phyloP scores from a whole-genome alignment of 352 stramenopile species.

The Blastocystis sp. region DNA sequence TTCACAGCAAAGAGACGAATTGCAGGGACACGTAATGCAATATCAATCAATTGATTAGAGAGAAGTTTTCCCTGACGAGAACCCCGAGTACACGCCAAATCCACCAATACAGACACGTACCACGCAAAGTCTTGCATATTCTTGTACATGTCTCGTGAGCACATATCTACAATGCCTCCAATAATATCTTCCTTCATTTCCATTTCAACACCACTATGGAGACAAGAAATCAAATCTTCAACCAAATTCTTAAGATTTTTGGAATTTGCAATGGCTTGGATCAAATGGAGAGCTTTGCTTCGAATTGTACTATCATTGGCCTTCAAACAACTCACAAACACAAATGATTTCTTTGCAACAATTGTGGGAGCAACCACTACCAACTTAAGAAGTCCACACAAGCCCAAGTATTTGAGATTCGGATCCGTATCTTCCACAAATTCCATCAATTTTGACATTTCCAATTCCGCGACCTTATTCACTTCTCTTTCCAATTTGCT shows the following conservation, averaged over 20 bases:
- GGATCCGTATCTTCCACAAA: constrained; percentile 96
- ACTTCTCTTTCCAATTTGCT: constrained; percentile 83
- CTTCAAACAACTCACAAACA: constrained; percentile 89
- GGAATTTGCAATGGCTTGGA: constrained; percentile 85
- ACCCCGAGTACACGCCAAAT: constrained; percentile 82
- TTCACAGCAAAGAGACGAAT: constrained; percentile 86
- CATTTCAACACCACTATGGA: constrained; percentile 79
- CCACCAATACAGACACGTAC: constrained; percentile 92
- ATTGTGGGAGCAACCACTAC: constrained; percentile 88
- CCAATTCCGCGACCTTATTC: constrained; percentile 82
- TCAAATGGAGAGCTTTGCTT: constrained; percentile 86
- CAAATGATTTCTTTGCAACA: constrained; percentile 83
- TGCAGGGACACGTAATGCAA: constrained; percentile 87
- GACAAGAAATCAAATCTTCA: constrained; percentile 86
- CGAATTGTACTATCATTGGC: constrained; percentile 98
- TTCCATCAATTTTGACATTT: constrained; percentile 83
- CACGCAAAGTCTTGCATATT: constrained; percentile 92
- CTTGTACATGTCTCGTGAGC: constrained; percentile 90
- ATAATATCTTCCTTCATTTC: constrained; percentile 89
- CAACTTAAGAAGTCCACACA: constrained; percentile 89
- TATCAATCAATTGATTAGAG: constrained; percentile 86
- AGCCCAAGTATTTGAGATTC: constrained; percentile 94
- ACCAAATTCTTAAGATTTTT: constrained; percentile 91
- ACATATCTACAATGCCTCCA: constrained; percentile 87
- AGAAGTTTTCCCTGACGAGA: constrained; percentile 75